Evolutionary conservation across 768 basidiomycete species (phyloP).

Genomic region (Tulasnella sp.): DNA sequence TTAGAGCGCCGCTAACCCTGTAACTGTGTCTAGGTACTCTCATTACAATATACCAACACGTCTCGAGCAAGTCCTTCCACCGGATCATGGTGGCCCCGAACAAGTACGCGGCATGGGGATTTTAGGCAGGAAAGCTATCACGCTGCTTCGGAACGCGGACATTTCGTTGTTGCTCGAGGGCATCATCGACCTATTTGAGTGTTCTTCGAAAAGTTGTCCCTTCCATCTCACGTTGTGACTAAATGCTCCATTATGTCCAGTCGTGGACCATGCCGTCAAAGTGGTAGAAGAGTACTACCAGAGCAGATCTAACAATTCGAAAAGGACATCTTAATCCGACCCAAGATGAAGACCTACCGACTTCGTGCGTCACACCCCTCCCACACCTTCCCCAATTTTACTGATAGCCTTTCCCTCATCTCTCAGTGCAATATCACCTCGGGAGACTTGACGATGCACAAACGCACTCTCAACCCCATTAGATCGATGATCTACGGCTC

Average conservation of each 20-base stretch:
- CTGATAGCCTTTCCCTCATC: background rate
- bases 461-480: constrained; percentile 61
- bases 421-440: constrained; percentile 73
- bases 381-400: background rate
- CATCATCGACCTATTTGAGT: constrained; percentile 28
- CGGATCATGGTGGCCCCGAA: constrained; percentile 48
- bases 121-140: constrained; percentile 18
- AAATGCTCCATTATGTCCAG: background rate
- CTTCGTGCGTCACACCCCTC: constrained; percentile 31
- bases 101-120: constrained; percentile 13
- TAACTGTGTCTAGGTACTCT: constrained; percentile 41
- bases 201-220: background rate
- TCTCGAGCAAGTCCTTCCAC: constrained; percentile 33
- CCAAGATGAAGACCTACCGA: constrained; percentile 49
- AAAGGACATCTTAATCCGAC: constrained; percentile 44
- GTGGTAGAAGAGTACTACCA: constrained; percentile 35
- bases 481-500: constrained; percentile 57
- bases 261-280: constrained; percentile 43
- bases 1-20: background rate
- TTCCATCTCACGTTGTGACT: background rate
- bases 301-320: constrained; percentile 53
- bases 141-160: constrained; percentile 50
- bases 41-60: constrained; percentile 44
- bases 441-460: constrained; percentile 62
- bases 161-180: constrained; percentile 57